These are phyloP conservation scores for Dacryopinax spathularia DNA, from an alignment of 768 basidiomycete species.

Conservation along the genomic window DNA sequence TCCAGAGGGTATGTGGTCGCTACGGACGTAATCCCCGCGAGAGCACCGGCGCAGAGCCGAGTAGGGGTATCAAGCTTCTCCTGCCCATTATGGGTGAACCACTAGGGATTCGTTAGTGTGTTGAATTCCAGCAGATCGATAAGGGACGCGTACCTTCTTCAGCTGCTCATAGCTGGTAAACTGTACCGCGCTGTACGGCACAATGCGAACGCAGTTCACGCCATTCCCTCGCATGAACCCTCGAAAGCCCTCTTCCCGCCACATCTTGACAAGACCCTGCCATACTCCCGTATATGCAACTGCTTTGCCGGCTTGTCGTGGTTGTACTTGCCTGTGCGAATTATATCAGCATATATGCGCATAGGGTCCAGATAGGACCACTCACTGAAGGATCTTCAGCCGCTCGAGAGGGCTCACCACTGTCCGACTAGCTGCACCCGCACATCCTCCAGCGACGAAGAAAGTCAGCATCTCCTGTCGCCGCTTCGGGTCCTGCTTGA, in stretches of 20 bases:
- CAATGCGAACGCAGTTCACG: conserved; percentile 81
- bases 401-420: conserved; percentile 86
- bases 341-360: not conserved
- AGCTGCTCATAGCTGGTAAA: conserved; percentile 69
- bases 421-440: conserved; percentile 56
- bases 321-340: conserved; percentile 74
- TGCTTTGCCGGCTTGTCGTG: conserved; percentile 38
- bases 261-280: conserved; percentile 74
- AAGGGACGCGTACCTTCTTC: conserved; percentile 47
- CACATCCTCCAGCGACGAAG: conserved; percentile 21
- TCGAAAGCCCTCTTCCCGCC: conserved; percentile 81
- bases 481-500: not conserved
- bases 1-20: conserved; percentile 87
- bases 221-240: conserved; percentile 92
- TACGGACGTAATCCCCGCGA: conserved; percentile 93
- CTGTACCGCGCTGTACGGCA: conserved; percentile 56
- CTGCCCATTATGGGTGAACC: conserved; percentile 55
- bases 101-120: conserved; percentile 25
- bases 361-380: conserved; percentile 11
- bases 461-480: not conserved
- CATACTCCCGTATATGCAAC: conserved; percentile 62
- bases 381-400: conserved; percentile 92
- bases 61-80: conserved; percentile 77
- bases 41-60: conserved; percentile 69
- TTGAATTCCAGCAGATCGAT: not conserved